phyloP scores from a whole-genome alignment of 441 rosid species.

The Arabidopsis lyrata region DNA sequence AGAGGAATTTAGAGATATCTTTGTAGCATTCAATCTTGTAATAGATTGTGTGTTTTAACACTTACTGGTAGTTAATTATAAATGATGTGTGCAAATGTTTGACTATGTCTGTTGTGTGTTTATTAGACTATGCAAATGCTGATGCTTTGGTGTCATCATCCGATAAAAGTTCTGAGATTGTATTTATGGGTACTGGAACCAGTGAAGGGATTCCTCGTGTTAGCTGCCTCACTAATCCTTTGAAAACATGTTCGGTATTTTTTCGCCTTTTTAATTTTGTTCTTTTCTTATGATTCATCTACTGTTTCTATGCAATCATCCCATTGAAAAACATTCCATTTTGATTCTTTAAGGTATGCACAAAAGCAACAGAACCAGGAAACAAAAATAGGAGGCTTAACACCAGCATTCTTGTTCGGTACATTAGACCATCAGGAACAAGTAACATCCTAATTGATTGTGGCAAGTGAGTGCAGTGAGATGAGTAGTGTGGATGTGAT shows the following conservation, averaged over 20 bases:
- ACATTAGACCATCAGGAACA: slow-evolving; percentile 56
- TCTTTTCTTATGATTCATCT: not conserved
- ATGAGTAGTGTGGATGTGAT: not conserved
- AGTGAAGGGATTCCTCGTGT: slow-evolving; percentile 95
- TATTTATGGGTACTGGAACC: slow-evolving; percentile 86
- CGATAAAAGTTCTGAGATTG: slow-evolving; percentile 60
- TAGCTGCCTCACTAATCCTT: slow-evolving; percentile 85
- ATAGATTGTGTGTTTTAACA: slow-evolving; percentile 18
- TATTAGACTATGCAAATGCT: slow-evolving; percentile 53
- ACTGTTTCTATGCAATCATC: not conserved
- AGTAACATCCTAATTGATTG: slow-evolving; percentile 78
- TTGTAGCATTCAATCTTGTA: not conserved
- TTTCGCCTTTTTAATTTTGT: not conserved
- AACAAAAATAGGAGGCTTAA: slow-evolving; percentile 81
- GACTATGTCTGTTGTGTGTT: slow-evolving; percentile 15
- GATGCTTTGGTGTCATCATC: slow-evolving; percentile 42
- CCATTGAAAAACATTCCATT: slow-evolving; percentile 17
- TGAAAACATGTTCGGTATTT: slow-evolving; percentile 76
- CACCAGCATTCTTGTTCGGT: slow-evolving; percentile 81
- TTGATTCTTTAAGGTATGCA: slow-evolving; percentile 67
- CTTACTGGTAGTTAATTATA: slow-evolving; percentile 1
- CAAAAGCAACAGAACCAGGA: slow-evolving; percentile 77
- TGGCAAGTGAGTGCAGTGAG: slow-evolving; percentile 78
- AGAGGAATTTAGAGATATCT: slow-evolving; percentile 47
- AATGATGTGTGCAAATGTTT: slow-evolving; percentile 33